Conservation (phyloP, 75 land plant species). For the Isoetes taiwanensis region DNA sequence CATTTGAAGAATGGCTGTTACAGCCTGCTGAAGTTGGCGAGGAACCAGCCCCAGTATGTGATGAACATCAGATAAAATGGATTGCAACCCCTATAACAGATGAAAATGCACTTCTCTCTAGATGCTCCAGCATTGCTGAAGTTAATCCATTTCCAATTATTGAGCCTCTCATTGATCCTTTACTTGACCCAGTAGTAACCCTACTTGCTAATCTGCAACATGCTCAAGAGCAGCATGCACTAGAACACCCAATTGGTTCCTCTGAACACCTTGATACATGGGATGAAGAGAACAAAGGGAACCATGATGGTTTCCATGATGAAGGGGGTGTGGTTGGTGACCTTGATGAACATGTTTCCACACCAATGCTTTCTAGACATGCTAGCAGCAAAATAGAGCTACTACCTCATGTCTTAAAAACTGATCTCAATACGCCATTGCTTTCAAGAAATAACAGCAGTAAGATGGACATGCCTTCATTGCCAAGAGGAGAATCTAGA, state of each 20-base stretch:
- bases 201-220: constrained; percentile 75
- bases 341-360: not conserved
- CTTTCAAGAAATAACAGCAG: not conserved
- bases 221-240: constrained; percentile 21
- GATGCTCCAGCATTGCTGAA: constrained; percentile 42
- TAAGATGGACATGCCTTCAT: not conserved
- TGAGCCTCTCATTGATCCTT: too few species aligned
- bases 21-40: not conserved
- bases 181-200: constrained; percentile 77
- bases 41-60: not conserved
- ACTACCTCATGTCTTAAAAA: too few species aligned
- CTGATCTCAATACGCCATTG: too few species aligned
- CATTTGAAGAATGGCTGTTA: constrained; percentile 2
- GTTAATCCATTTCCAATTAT: too few species aligned
- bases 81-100: constrained; percentile 65
- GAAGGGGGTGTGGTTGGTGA: not conserved
- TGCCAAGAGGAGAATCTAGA: not conserved
- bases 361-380: not conserved
- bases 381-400: too few species aligned
- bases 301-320: not conserved
- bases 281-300: not conserved
- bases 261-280: too few species aligned
- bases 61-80: constrained; percentile 52
- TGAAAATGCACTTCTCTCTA: constrained; percentile 43
- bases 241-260: too few species aligned